Evolutionary conservation across 192 early-diverging fungal species (phyloP), one percentile per base, ranked within the genome.

Genomic region (Coemansia sp.): DNA sequence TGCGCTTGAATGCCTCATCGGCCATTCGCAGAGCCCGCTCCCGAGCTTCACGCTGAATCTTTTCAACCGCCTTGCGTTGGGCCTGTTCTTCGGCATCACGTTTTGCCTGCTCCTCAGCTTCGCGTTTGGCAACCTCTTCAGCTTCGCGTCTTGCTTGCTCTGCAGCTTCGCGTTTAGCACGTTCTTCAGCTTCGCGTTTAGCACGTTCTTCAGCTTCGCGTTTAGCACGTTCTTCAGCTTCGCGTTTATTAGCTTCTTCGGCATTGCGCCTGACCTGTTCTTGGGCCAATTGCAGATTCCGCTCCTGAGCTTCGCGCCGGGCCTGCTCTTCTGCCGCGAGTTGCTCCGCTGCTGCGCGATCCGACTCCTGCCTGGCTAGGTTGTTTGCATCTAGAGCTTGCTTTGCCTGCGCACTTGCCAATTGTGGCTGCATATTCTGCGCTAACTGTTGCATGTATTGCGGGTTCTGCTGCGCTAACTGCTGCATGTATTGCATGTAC

Each of bases 361-460:
- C 51, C 14, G 34, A 5, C 24, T 59, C 47, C 31, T 6, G 46
- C 14, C 4, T 18, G 12, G 15, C 47, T 34, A 34, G 31, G 6
- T 34, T 8, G 31, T 8, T 34, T 34, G 31, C 31, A 34, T 34
- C 31, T 17, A 8, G 47, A 15, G 15, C 17, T 48, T 48, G 17
- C 47, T 48, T n/a, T 48, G 47, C 47, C 7, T 48, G 47, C n/a
- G 15, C 47, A 17, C 17, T 20, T 17, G 15, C 12, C 17, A 21
- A 17, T 3, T 46, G 4, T 10, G 42, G 4, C 47, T 17, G 47
- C 47, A 48, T 17, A 4, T 8, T 20, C 21, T 58, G 52, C 46
- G 51, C 58, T 3, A 55, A 44, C 8, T 65, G 69, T 4, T 51
- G 34, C 58, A 64, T 56, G 21, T 36, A 15, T 18, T 59, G 48